Percentiles rank a stretch among this genome's conserved stretches.
phyloP scores from a whole-genome alignment of 805 yeast genomes.

The Sugiyamaella qingdaonensis region DNA sequence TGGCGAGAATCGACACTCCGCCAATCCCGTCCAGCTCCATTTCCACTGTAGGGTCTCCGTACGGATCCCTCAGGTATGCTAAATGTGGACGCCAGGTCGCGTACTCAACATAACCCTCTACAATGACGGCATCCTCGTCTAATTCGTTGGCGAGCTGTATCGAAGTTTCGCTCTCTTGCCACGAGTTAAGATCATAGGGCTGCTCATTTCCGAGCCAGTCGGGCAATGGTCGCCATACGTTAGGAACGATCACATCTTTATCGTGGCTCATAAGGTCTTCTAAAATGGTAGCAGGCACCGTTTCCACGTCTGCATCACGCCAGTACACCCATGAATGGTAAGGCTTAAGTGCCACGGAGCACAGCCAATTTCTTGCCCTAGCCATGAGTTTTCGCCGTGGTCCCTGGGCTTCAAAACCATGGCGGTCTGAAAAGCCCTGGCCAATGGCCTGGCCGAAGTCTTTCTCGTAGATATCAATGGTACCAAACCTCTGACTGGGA shows the following conservation, averaged over 20 bases:
- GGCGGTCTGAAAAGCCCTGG: constrained; percentile 88
- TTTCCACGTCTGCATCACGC: constrained; percentile 98
- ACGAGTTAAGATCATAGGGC: constrained; percentile 91
- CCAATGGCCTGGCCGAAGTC: constrained; percentile 93
- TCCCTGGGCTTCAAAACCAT: constrained; percentile 95
- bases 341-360: constrained; percentile 81
- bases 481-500: constrained; percentile 61
- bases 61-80: constrained; percentile 86
- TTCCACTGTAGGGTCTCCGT: constrained; percentile 85
- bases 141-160: constrained; percentile 41
- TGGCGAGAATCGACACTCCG: constrained; percentile 86
- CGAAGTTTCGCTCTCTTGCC: constrained; percentile 87
- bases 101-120: constrained; percentile 97
- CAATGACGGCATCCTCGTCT: constrained; percentile 91
- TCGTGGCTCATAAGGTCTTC: constrained; percentile 92
- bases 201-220: constrained; percentile 85
- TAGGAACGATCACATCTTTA: constrained; percentile 90
- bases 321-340: constrained; percentile 95
- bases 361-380: constrained; percentile 89
- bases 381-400: constrained; percentile 95
- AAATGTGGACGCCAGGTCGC: constrained; percentile 97
- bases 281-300: constrained; percentile 74
- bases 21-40: constrained; percentile 94
- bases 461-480: constrained; percentile 59
- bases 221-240: constrained; percentile 97